Evolutionary conservation across 169 alveolate species (phyloP), one percentile per base, ranked within the genome.

Genomic region (Plasmodium coatneyi): DNA sequence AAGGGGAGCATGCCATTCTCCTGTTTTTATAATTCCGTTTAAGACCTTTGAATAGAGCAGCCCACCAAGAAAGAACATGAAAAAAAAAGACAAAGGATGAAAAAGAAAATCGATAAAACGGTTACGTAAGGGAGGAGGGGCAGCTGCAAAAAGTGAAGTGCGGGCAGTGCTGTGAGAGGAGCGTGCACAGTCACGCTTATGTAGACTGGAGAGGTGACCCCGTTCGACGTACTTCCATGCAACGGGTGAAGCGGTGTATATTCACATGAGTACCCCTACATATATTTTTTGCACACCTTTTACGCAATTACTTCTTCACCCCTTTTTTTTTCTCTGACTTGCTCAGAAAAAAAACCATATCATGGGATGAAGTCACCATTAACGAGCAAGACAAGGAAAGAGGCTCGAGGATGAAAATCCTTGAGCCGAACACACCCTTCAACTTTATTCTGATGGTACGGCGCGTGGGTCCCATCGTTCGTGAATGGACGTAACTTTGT

Each of bases 371-470:
- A 83, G 96, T 93, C 46, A 89, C 96, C 22, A 97, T 97, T 36
- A 95, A 96, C 19, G 98, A 97, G 82, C 98, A 97, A 71, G 98
- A 97, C 94, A 96, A 96, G 71, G 98, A 86, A 32, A 89, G 98
- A 66, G 98, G 98, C 10, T 96, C 98, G 12, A 80, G 98, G 74
- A 82, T 90, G 90, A 97, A 97, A 78, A 97, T 97, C 56, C 54
- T 95, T 60, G 98, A 97, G 86, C 97, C 96, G 22, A 93, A 95
- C 79, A 97, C 98, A n/a, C 98, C 98, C 7, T 97, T 93, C 83
- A 92, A 95, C 93, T 95, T 92, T 96, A 86, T 76, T 84, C 56
- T 95, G 72, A 91, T 90, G 95, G 97, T 95, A 92, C 22, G 80
- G 5, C 87, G 3, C 43, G 71, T 82, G 19, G n/a, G 3, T 28